A percentile compares a stretch with the other conserved stretches of the same genome.
Evolutionary conservation across 192 early-diverging fungal genomes (phyloP).

Genomic region (Coemansia aciculifera): DNA sequence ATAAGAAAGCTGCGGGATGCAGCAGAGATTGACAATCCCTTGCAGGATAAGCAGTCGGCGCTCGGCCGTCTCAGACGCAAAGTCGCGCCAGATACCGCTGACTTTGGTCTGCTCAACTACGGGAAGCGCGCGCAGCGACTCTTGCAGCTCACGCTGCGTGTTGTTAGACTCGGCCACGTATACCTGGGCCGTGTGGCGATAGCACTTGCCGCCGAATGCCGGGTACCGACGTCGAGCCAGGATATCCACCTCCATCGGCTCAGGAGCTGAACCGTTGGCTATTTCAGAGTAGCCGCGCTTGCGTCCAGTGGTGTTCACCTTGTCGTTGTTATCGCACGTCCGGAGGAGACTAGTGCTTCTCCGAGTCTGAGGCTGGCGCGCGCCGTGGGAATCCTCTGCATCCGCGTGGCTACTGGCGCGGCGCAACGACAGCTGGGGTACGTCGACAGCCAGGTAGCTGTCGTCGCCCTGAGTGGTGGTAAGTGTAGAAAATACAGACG

Average conservation of each 20-base stretch:
- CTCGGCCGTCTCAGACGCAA: conserved; percentile 65
- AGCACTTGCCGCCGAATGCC: conserved; percentile 54
- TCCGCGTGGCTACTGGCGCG: conserved; percentile 4
- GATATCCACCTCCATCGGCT: conserved; percentile 21
- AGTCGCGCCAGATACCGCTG: conserved; percentile 69
- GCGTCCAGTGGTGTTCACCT: conserved; percentile 12
- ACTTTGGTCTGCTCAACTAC: conserved; percentile 61
- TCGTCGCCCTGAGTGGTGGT: background rate
- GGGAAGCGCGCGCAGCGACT: conserved; percentile 63
- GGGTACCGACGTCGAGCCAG: conserved; percentile 41
- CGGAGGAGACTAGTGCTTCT: conserved; percentile 5
- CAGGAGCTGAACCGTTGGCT: conserved; percentile 3
- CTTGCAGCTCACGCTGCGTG: conserved; percentile 44
- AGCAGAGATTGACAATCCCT: conserved; percentile 78
- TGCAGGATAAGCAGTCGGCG: conserved; percentile 69
- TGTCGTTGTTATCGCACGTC: background rate
- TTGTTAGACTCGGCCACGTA: conserved; percentile 46
- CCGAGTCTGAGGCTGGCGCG: background rate
- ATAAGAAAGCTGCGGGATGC: conserved; percentile 85
- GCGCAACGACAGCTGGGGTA: background rate
- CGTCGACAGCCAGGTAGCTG: conserved; percentile 1
- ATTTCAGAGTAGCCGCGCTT: conserved; percentile 43
- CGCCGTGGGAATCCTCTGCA: conserved; percentile 23
- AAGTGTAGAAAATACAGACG: background rate
- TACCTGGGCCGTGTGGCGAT: conserved; percentile 53